Percentiles rank a stretch among this genome's conserved stretches.
Evolutionary conservation across 805 yeast genomes (phyloP).

Genomic region (Monosporozyma siamensis): DNA sequence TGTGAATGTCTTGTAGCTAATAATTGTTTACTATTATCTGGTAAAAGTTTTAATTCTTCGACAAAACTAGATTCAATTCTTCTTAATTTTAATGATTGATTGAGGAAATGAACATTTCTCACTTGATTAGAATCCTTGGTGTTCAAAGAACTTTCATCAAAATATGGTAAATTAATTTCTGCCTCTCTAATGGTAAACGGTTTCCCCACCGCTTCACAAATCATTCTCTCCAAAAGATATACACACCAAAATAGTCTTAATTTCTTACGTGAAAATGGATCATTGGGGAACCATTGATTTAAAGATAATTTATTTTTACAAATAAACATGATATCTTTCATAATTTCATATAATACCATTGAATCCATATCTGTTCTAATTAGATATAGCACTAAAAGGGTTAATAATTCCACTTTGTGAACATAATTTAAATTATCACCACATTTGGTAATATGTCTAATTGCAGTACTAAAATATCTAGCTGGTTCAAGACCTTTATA

Average conservation of each 20-base stretch:
- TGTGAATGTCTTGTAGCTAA: slow-evolving; percentile 32
- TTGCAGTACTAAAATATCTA: slow-evolving; percentile 49
- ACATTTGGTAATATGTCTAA: slow-evolving; percentile 45
- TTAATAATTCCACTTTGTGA: slow-evolving; percentile 43
- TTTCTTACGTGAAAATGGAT: slow-evolving; percentile 30
- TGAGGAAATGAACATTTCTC: slow-evolving; percentile 38
- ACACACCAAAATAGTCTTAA: slow-evolving; percentile 57
- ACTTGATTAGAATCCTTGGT: slow-evolving; percentile 23
- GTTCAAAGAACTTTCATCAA: slow-evolving; percentile 34
- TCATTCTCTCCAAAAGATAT: slow-evolving; percentile 51
- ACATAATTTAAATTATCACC: slow-evolving; percentile 32
- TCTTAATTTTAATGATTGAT: slow-evolving; percentile 47
- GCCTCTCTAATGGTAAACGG: slow-evolving; percentile 45
- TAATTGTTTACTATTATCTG: slow-evolving; percentile 13
- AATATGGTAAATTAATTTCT: slow-evolving; percentile 42
- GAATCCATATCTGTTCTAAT: slow-evolving; percentile 56
- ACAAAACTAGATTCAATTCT: slow-evolving; percentile 54
- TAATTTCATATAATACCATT: slow-evolving; percentile 42
- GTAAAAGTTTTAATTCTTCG: slow-evolving; percentile 39
- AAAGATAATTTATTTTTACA: slow-evolving; percentile 28
- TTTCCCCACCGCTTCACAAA: slow-evolving; percentile 52
- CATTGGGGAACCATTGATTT: slow-evolving; percentile 21
- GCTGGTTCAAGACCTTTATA: slow-evolving; percentile 47
- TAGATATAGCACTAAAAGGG: slow-evolving; percentile 44
- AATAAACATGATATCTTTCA: slow-evolving; percentile 42